A percentile compares a stretch with the other conserved stretches of the same genome.
These are phyloP conservation scores for Helianthus annuus DNA, from an alignment of 129 eudicot species.

Conservation along the genomic window DNA sequence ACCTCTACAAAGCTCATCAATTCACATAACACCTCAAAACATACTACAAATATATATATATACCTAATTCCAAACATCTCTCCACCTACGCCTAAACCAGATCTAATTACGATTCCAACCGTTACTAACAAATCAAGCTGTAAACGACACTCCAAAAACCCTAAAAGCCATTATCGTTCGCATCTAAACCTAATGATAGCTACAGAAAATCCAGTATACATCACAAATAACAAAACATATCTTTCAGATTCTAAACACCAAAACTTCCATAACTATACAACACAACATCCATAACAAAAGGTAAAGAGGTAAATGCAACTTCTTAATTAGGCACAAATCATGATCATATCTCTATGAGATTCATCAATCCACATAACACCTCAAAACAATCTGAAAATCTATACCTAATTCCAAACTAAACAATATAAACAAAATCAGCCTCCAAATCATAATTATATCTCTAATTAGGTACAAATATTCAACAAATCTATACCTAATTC, in stretches of 20 bases:
- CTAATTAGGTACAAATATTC: no score
- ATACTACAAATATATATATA: not conserved
- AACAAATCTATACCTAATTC: not conserved
- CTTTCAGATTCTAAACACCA: slow-evolving; percentile 14
- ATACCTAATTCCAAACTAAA: slow-evolving; percentile 4
- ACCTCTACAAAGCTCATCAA: not conserved
- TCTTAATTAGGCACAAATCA: not conserved
- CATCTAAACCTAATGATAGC: not conserved
- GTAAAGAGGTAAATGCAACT: not conserved
- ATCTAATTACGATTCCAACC: no score
- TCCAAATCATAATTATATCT: no score
- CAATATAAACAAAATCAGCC: no score
- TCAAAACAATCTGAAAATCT: not conserved
- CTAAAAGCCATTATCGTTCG: no score
- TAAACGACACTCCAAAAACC: no score
- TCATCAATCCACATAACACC: not conserved
- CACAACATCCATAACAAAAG: not conserved
- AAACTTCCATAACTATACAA: not conserved
- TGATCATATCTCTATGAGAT: no score
- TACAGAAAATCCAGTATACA: not conserved
- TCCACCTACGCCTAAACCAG: no score
- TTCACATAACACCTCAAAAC: not conserved
- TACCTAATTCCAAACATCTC: no score
- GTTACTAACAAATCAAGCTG: no score
- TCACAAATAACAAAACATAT: not conserved